Conservation (phyloP, 805 yeast genomes). For the Ogataea angusta region DNA sequence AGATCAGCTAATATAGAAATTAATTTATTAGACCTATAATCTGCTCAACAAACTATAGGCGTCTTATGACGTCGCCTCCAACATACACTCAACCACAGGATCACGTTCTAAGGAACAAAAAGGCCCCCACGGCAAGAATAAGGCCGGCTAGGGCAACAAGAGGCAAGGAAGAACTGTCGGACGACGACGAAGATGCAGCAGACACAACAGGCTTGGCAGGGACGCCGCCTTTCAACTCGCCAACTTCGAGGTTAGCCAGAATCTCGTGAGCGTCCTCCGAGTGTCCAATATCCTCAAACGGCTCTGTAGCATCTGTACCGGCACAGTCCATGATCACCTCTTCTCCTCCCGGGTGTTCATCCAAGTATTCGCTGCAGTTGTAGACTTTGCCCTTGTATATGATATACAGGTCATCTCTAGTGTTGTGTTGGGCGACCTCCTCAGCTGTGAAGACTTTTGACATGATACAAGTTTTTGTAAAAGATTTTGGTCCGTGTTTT, state of each 20-base stretch:
- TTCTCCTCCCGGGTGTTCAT: slow-evolving; percentile 74
- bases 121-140: slow-evolving; percentile 42
- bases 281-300: slow-evolving; percentile 89
- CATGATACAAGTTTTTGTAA: slow-evolving; percentile 30
- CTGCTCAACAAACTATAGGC: slow-evolving; percentile 7
- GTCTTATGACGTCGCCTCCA: background rate
- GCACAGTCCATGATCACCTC: slow-evolving; percentile 78
- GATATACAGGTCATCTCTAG: slow-evolving; percentile 82
- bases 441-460: slow-evolving; percentile 55
- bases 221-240: slow-evolving; percentile 68
- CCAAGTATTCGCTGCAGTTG: slow-evolving; percentile 66
- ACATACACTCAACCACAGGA: background rate
- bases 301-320: slow-evolving; percentile 70
- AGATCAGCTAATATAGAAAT: background rate
- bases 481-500: slow-evolving; percentile 4
- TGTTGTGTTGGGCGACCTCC: slow-evolving; percentile 69
- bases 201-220: slow-evolving; percentile 41
- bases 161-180: slow-evolving; percentile 18
- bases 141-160: slow-evolving; percentile 35
- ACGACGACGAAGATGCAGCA: slow-evolving; percentile 15
- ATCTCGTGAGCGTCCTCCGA: slow-evolving; percentile 91
- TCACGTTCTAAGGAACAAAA: slow-evolving; percentile 30
- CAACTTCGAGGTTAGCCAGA: slow-evolving; percentile 65
- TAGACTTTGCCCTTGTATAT: slow-evolving; percentile 77
- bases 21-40: background rate